phyloP scores from a whole-genome alignment of 2,329 filamentous ascomycete genomes.

The Neurospora sp. region DNA sequence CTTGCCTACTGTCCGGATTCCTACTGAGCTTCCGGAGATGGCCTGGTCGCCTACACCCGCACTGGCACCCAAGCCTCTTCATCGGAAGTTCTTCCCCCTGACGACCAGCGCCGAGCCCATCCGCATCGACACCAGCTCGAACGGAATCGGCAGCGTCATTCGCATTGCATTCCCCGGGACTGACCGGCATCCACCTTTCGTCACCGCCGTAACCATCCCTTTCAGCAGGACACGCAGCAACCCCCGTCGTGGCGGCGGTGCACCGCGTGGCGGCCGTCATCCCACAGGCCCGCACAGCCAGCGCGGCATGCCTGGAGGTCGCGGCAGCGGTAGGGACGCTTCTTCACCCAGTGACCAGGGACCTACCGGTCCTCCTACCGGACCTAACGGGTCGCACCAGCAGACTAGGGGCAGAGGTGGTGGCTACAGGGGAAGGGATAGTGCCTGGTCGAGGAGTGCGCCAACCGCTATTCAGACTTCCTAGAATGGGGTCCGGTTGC shows the following conservation, averaged over 20 bases:
- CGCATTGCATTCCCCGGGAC: slow-evolving; percentile 30
- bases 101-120: slow-evolving; percentile 27
- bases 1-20: slow-evolving; percentile 60
- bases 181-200: slow-evolving; percentile 12
- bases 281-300: slow-evolving; percentile 11
- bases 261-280: slow-evolving; percentile 12
- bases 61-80: slow-evolving; percentile 39
- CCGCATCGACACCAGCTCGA: slow-evolving; percentile 17
- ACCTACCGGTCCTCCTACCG: slow-evolving; percentile 7
- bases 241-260: slow-evolving; percentile 19
- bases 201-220: slow-evolving; percentile 29
- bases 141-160: slow-evolving; percentile 26
- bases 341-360: slow-evolving; percentile 21
- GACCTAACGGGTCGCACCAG: slow-evolving; percentile 7
- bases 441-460: slow-evolving; percentile 29
- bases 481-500: not conserved
- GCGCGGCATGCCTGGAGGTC: not conserved
- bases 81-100: slow-evolving; percentile 36
- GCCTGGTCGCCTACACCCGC: slow-evolving; percentile 51
- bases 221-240: slow-evolving; percentile 24
- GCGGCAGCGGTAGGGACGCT: slow-evolving; percentile 9
- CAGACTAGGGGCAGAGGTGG: slow-evolving; percentile 30
- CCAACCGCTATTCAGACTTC: slow-evolving; percentile 17
- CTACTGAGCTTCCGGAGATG: slow-evolving; percentile 48
- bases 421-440: slow-evolving; percentile 30